Evolutionary conservation across 2,329 filamentous ascomycete species (phyloP).

Genomic region (Cordyceps fumosorosea): DNA sequence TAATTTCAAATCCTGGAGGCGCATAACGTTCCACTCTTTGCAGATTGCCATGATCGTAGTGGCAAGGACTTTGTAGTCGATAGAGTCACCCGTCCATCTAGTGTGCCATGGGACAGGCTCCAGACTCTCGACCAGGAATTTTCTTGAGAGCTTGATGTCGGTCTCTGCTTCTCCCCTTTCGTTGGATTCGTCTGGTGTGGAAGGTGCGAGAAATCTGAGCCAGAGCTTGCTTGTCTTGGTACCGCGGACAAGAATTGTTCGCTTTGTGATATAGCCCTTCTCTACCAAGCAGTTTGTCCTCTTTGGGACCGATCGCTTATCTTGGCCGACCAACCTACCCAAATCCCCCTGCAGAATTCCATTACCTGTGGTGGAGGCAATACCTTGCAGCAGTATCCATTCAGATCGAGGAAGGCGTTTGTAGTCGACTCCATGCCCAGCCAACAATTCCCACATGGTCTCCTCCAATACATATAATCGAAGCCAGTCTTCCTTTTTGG

Average conservation of each 20-base stretch:
- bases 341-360: conserved; percentile 58
- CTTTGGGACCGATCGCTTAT: conserved; percentile 57
- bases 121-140: conserved; percentile 37
- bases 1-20: conserved; percentile 49
- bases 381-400: conserved; percentile 52
- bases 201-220: conserved; percentile 49
- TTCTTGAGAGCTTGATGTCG: conserved; percentile 33
- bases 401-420: conserved; percentile 52
- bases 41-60: conserved; percentile 51
- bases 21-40: conserved; percentile 52
- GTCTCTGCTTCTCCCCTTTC: conserved; percentile 20
- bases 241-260: conserved; percentile 50
- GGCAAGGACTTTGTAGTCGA: conserved; percentile 52
- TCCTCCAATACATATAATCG: conserved; percentile 46
- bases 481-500: conserved; percentile 11
- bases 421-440: conserved; percentile 52
- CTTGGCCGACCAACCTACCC: conserved; percentile 50
- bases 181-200: conserved; percentile 30
- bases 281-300: conserved; percentile 51
- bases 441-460: conserved; percentile 52
- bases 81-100: conserved; percentile 51
- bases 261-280: conserved; percentile 57
- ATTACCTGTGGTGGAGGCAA: conserved; percentile 45
- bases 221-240: conserved; percentile 59
- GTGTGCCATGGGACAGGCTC: conserved; percentile 49